Base-by-base conservation (phyloP, 148 eudicot species). In the Rhododendron ovatum region DNA sequence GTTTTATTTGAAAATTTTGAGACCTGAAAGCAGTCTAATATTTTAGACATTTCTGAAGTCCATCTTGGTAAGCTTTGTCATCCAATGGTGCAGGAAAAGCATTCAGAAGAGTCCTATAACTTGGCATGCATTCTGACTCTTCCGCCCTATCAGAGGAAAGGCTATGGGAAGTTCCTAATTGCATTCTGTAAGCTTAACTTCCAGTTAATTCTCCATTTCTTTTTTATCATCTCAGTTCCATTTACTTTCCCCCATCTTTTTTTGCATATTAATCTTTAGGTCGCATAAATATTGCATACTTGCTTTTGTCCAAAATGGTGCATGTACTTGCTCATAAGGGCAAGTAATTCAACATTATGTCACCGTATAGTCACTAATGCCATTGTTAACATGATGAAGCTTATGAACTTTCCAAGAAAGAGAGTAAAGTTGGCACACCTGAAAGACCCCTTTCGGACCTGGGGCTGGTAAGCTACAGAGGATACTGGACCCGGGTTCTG, bases 391-490 rank as follows among this genome's bases (percentile, higher is more conserved):
- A 30, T 88, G 85, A 39, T 88, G 88, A 90, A 95, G 98, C 99
- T n/a, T 96, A 96, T 90, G 99, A 96, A 79, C 99, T 96, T 78
- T 96, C 99, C 8, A 96, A 96, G 94, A 96, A 96, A 91, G 99
- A 96, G 90, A 90, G 93, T 76, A 96, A 96, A 91, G 99, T 96
- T 85, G 99, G 99, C 63, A 96, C 99, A 76, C 99, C 98, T 47
- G 98, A 96, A 90, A 91, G 99, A 84, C 99, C 99, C 33, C 96
- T 96, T 80, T 96, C 99, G 41, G 99, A 96, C 90, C 91, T 96
- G 81, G 99, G 99, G 85, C 91, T 96, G 48, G 82, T 95, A 91
- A 96, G 99, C 91, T 96, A 95, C 82, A 90, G 99, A 87, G 99
- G 99, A 50, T 95, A 96, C 88, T 96, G 98, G 99, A 96, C 99